Evolutionary conservation across 2,329 filamentous ascomycete genomes (phyloP).

Genomic region (Pestalotiopsis fici): DNA sequence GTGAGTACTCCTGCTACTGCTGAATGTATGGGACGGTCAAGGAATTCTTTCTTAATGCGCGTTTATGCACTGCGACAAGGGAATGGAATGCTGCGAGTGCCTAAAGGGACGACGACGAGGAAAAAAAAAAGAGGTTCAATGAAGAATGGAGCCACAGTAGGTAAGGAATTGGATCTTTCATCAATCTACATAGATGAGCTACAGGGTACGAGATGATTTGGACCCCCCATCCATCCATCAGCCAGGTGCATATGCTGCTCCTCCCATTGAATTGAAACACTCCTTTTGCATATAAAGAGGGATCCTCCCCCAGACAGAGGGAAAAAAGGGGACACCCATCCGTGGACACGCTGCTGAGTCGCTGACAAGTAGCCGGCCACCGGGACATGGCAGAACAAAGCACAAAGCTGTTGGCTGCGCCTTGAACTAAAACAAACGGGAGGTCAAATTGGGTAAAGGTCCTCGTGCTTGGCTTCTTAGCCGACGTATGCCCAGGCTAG

Average conservation of each 20-base stretch:
- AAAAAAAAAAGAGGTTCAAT: no score
- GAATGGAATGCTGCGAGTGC: neutral
- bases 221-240: neutral
- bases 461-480: constrained; percentile 9
- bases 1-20: no score
- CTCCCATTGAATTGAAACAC: neutral
- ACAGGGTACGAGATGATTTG: neutral
- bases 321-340: no score
- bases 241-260: neutral
- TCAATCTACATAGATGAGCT: neutral
- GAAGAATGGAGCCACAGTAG: neutral
- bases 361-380: neutral
- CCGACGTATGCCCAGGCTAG: constrained; percentile 3
- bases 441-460: constrained; percentile 7
- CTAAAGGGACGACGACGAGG: neutral
- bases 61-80: neutral
- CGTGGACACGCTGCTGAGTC: no score
- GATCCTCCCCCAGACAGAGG: neutral
- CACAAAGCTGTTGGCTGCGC: neutral
- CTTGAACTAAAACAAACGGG: neutral
- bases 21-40: no score
- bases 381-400: neutral
- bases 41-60: no score
- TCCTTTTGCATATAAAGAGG: neutral
- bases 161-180: no score